Evolutionary conservation across 352 stramenopile species (phyloP).

Genomic region (Phytophthora sp.): DNA sequence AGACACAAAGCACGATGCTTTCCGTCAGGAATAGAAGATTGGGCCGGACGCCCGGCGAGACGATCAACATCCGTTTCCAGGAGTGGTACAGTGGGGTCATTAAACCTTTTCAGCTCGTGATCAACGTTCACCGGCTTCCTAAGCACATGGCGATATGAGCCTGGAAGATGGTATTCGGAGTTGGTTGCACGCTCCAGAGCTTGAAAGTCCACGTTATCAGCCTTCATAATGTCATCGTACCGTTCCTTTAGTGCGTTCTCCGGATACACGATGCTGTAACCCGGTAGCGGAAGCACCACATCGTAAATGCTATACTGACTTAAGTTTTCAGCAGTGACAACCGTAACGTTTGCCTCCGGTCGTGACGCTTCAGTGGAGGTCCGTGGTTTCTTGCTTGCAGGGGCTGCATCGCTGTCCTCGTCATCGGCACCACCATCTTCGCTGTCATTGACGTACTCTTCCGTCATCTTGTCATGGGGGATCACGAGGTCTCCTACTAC

Average conservation of each 20-base stretch:
- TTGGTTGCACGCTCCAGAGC: slow-evolving; percentile 66
- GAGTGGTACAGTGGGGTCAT: slow-evolving; percentile 92
- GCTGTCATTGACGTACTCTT: slow-evolving; percentile 44
- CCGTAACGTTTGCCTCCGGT: slow-evolving; percentile 9
- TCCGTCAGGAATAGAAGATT: slow-evolving; percentile 63
- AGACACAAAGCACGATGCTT: slow-evolving; percentile 77
- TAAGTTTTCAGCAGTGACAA: slow-evolving; percentile 92
- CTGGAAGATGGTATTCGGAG: slow-evolving; percentile 92
- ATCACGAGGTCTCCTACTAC: slow-evolving; percentile 94
- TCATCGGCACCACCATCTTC: slow-evolving; percentile 13
- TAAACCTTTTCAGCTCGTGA: slow-evolving; percentile 93
- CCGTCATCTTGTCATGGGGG: slow-evolving; percentile 40
- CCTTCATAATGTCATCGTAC: slow-evolving; percentile 67
- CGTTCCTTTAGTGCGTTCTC: slow-evolving; percentile 78
- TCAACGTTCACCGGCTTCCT: slow-evolving; percentile 89
- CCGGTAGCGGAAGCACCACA: slow-evolving; percentile 96
- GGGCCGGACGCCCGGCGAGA: slow-evolving; percentile 40
- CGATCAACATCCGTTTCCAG: slow-evolving; percentile 94
- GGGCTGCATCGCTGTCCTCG: slow-evolving; percentile 30
- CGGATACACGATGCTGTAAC: slow-evolving; percentile 91
- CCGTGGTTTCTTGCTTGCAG: slow-evolving; percentile 25
- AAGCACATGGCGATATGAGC: slow-evolving; percentile 94
- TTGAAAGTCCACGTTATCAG: slow-evolving; percentile 75
- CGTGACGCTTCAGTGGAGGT: slow-evolving; percentile 50
- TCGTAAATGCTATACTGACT: slow-evolving; percentile 93